A percentile compares a stretch with the other conserved stretches of the same genome.
Conservation (phyloP, 139 green algal genomes). For the Nannochloris sp. region DNA sequence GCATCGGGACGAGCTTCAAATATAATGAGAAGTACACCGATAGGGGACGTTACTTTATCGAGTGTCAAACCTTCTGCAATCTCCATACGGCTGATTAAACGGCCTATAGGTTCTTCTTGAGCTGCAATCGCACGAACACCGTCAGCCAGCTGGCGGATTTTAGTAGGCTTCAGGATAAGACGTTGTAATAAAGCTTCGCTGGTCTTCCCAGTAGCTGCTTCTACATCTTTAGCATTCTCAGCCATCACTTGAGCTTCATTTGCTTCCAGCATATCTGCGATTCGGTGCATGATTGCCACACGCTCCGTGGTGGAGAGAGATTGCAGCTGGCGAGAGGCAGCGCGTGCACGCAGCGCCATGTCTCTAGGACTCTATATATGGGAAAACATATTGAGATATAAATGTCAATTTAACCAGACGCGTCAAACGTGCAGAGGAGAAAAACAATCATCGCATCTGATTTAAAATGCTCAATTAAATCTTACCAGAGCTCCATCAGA, state of each 20-base stretch:
- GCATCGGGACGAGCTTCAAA: constrained; percentile 96
- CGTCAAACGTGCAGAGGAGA: too few species aligned
- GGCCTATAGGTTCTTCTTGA: constrained; percentile 74
- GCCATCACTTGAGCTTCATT: constrained; percentile 70
- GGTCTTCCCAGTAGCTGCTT: constrained; percentile 39
- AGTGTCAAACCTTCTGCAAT: constrained; percentile 88
- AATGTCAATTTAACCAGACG: too few species aligned
- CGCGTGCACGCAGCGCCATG: constrained; percentile 47
- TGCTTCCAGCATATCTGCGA: constrained; percentile 73
- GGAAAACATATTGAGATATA: too few species aligned
- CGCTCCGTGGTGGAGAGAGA: constrained; percentile 57
- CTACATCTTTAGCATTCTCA: constrained; percentile 79
- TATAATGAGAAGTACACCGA: constrained; percentile 98
- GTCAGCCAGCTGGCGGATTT: constrained; percentile 82
- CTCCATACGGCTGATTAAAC: constrained; percentile 58
- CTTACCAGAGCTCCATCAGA: too few species aligned
- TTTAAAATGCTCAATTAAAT: neutral
- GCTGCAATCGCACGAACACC: constrained; percentile 84
- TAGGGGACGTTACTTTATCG: constrained; percentile 84
- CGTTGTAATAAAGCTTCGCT: constrained; percentile 80
- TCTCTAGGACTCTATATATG: constrained; percentile 16
- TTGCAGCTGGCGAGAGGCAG: constrained; percentile 72
- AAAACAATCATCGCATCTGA: neutral
- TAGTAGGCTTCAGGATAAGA: constrained; percentile 85
- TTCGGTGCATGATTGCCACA: constrained; percentile 55